Conservation (phyloP, 352 stramenopile species). For the Phytophthora aleatoria region DNA sequence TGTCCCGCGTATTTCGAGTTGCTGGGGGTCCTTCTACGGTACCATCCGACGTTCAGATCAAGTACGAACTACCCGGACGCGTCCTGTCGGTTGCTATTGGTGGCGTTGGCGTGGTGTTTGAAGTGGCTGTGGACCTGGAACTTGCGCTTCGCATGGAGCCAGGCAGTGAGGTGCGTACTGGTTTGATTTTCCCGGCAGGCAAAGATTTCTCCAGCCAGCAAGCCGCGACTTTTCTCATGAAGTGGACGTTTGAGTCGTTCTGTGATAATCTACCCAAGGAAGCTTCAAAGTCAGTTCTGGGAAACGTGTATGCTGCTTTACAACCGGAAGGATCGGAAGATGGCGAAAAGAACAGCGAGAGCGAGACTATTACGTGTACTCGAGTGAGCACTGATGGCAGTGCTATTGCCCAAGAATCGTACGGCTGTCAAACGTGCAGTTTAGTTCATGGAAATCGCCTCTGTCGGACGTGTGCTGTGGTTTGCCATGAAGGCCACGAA, state of each 20-base stretch:
- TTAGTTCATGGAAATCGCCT: conserved; percentile 70
- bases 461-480: conserved; percentile 66
- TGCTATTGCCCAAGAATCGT: conserved; percentile 78
- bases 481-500: conserved; percentile 86
- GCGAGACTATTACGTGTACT: conserved; percentile 53
- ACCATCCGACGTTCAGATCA: conserved; percentile 39
- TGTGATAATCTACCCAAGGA: conserved; percentile 15
- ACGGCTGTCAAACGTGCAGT: conserved; percentile 83
- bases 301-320: conserved; percentile 47
- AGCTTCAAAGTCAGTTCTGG: conserved; percentile 34
- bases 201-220: conserved; percentile 12
- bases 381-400: conserved; percentile 80
- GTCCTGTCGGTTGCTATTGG: conserved; percentile 50
- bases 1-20: conserved; percentile 44
- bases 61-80: conserved; percentile 48
- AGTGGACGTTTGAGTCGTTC: conserved; percentile 43
- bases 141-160: conserved; percentile 47
- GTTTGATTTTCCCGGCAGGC: conserved; percentile 49
- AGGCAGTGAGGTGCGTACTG: conserved; percentile 38
- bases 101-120: conserved; percentile 45
- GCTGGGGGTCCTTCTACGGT: conserved; percentile 19
- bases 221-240: conserved; percentile 27
- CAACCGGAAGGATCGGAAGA: conserved; percentile 21
- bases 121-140: conserved; percentile 61
- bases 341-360: conserved; percentile 16